Percentiles rank a stretch among this genome's conserved stretches.
Evolutionary conservation across 1,284 basidiomycete species (phyloP).

Genomic region (Leccinum griseonigrum): DNA sequence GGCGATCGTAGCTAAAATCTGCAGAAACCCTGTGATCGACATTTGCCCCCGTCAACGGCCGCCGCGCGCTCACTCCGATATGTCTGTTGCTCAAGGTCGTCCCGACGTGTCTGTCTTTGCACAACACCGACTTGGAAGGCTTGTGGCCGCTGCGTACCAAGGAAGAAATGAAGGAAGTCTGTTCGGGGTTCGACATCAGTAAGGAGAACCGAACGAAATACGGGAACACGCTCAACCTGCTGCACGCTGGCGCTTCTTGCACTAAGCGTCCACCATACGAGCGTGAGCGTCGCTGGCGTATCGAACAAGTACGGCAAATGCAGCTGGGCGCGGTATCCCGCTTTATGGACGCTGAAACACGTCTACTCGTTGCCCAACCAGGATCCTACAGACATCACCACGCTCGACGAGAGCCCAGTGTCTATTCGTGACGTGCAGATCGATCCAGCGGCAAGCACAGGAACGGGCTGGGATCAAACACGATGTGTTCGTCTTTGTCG

Average conservation of each 20-base stretch:
- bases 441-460: conserved; percentile 85
- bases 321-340: conserved; percentile 92
- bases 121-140: conserved; percentile 96
- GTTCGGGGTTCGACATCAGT: conserved; percentile 93
- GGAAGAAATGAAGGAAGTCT: conserved; percentile 97
- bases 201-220: conserved; percentile 95
- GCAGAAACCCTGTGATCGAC: conserved; percentile 81
- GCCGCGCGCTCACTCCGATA: conserved; percentile 85
- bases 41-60: conserved; percentile 88
- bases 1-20: conserved; percentile 86
- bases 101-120: conserved; percentile 85
- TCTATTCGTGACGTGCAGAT: conserved; percentile 73
- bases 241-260: conserved; percentile 89
- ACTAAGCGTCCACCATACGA: conserved; percentile 90
- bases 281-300: conserved; percentile 89
- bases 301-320: conserved; percentile 96
- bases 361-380: conserved; percentile 94
- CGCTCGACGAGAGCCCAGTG: conserved; percentile 76
- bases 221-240: conserved; percentile 92
- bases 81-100: conserved; percentile 89
- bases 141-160: conserved; percentile 93
- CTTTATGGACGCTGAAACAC: conserved; percentile 90
- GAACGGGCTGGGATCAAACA: conserved; percentile 92
- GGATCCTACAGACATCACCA: conserved; percentile 90
- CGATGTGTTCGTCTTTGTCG: conserved; percentile 92